Evolutionary conservation across 2,329 filamentous ascomycete species (phyloP), one percentile per base, ranked within the genome.

Genomic region (Coleophoma cylindrospora): DNA sequence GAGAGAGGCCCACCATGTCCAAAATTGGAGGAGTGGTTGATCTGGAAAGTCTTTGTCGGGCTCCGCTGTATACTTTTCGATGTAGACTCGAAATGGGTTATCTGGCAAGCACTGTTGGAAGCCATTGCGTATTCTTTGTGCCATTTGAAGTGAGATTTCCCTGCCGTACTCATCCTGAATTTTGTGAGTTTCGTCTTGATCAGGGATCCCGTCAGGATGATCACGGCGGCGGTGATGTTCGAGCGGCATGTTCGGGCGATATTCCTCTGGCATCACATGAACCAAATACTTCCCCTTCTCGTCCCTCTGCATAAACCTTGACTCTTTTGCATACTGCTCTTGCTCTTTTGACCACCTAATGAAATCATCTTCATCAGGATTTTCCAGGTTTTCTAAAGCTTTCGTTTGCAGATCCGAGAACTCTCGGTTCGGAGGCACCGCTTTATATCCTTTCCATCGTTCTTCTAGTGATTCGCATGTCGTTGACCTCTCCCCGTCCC

Each of bases 11-110:
- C 50, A 57, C 57, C 63, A 65, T 3, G 66, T 67, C 32, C 55
- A 61, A 55, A 68, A 68, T 47, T 68, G 65, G 7, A 68, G 56
- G 15, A 63, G 54, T 13, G 60, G 64, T 48, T 50, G 54, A 36
- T 58, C 52, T 22, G 56, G 54, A 41, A 57, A 59, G 27, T 57
- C 54, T 34, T 45, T 50, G 21, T 50, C 34, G 19, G 46, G 57
- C 36, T 51, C 40, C 21, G 56, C 48, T 12, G 37, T 49, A 51
- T 50, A 54, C 7, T 52, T 43, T 14, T 49, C 51, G 13, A 43
- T 43, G 40, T 21, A 21, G 40, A 27, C 40, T 11, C 40, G 40
- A 27, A 53, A 51, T 33, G 37, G 41, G 43, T 53, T 60, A 52
- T 33, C 47, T 49, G 14, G 40, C 3, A 43, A 27, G n/a, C 15